phyloP scores from a whole-genome alignment of 2,329 filamentous ascomycete genomes.

The Botrytis fragariae region DNA sequence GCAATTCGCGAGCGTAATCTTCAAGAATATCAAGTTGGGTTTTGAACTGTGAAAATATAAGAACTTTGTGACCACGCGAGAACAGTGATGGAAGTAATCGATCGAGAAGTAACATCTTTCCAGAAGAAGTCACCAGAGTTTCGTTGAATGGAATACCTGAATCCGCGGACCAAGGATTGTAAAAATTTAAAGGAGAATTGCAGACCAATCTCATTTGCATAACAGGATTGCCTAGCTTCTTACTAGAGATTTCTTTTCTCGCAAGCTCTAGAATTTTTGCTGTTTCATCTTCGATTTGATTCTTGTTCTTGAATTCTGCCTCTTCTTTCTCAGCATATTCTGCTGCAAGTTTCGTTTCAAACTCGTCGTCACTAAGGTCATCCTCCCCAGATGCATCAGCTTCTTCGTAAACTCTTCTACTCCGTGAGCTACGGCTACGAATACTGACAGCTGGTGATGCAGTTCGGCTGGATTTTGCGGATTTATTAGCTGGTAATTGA shows the following conservation, averaged over 20 bases:
- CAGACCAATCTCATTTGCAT: slow-evolving; percentile 91
- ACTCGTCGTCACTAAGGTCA: slow-evolving; percentile 74
- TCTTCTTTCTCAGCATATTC: slow-evolving; percentile 50
- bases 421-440: slow-evolving; percentile 44
- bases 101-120: slow-evolving; percentile 94
- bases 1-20: slow-evolving; percentile 77
- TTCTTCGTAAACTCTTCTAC: slow-evolving; percentile 48
- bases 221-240: slow-evolving; percentile 89
- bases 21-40: slow-evolving; percentile 89
- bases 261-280: slow-evolving; percentile 71
- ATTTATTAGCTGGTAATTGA: slow-evolving; percentile 59
- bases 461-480: slow-evolving; percentile 68
- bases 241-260: slow-evolving; percentile 80
- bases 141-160: slow-evolving; percentile 66
- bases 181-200: slow-evolving; percentile 95
- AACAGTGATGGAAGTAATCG: slow-evolving; percentile 77
- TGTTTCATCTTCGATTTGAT: slow-evolving; percentile 56
- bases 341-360: slow-evolving; percentile 72
- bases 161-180: slow-evolving; percentile 76
- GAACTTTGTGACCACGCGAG: slow-evolving; percentile 74
- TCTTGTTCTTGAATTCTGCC: slow-evolving; percentile 50
- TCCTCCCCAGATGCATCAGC: slow-evolving; percentile 60
- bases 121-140: slow-evolving; percentile 78
- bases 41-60: slow-evolving; percentile 97
- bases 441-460: slow-evolving; percentile 63